These are phyloP conservation scores for Stagonosporopsis chrysanthemi DNA, from an alignment of 2,329 filamentous ascomycete species.

Conservation along the genomic window DNA sequence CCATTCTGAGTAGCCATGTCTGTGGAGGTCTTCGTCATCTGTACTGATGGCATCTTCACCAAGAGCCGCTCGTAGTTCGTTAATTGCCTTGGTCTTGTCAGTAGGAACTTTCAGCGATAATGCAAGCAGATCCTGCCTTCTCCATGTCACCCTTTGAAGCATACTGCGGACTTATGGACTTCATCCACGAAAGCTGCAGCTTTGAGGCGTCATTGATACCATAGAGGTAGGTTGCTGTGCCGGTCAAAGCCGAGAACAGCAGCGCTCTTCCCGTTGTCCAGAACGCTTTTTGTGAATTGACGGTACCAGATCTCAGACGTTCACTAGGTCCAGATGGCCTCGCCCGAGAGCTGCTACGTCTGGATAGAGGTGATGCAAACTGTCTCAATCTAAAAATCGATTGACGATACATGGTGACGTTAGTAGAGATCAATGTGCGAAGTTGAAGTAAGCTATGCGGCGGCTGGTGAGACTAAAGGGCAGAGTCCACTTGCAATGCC, in stretches of 20 bases:
- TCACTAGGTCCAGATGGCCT: constrained; percentile 38
- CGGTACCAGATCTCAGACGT: constrained; percentile 28
- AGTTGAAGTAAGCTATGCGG: constrained; percentile 24
- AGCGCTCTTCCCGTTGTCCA: constrained; percentile 59
- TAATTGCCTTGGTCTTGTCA: constrained; percentile 58
- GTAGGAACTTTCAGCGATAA: background rate
- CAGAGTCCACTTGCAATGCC: constrained; percentile 29
- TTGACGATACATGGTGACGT: constrained; percentile 45
- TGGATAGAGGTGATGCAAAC: constrained; percentile 39
- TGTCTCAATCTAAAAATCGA: constrained; percentile 38
- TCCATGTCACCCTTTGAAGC: constrained; percentile 61
- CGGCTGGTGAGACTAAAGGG: constrained; percentile 23
- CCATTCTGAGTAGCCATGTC: constrained; percentile 75
- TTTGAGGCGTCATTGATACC: constrained; percentile 52
- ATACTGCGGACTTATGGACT: constrained; percentile 52
- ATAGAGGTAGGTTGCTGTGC: constrained; percentile 60
- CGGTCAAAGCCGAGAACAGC: constrained; percentile 59
- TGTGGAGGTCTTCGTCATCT: constrained; percentile 68
- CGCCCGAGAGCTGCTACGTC: constrained; percentile 35
- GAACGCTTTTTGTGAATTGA: constrained; percentile 43
- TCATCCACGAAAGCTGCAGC: constrained; percentile 38
- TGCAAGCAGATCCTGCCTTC: constrained; percentile 45
- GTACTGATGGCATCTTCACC: constrained; percentile 68
- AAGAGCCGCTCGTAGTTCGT: constrained; percentile 60
- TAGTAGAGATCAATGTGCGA: constrained; percentile 16